Base-by-base conservation (phyloP, 177 flowering plant genomes). In the Tripterygium wilfordii region DNA sequence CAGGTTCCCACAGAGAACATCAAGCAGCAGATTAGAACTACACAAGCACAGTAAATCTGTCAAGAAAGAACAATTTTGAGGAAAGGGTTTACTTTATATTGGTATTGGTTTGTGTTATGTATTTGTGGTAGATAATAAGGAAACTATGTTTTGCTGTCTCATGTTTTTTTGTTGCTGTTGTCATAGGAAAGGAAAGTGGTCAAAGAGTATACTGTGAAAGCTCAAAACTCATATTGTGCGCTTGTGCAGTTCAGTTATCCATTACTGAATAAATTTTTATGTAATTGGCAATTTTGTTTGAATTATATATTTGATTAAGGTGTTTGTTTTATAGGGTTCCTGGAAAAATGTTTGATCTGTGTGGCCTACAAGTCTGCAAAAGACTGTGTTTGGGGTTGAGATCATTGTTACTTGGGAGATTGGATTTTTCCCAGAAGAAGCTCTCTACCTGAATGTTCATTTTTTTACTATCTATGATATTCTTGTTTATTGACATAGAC, bases 51-150 rank as follows among this genome's bases (percentile, higher is more conserved):
- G 31, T 66, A 49, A 62, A 54, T 47, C 40, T 15, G 43, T 43
- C 45, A n/a, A n/a, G n/a, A n/a, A n/a, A n/a, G n/a, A 55, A 57
- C 68, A 67, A 63, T 76, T 76, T 70, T 76, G 81, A 44, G 51
- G 45, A 10, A 47, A 59, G 42, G 49, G 42, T 53, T 49, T 47
- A 31, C 38, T 60, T 67, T 49, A 40, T 49, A 43, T 51, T 49
- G 49, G 38, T 51, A 54, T 57, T 57, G 60, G 49, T 49, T 61
- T 62, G 56, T 61, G 60, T n/a, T 58, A 58, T 69, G 70, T 62
- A 47, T 33, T 56, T 45, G 64, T 53, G 55, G 27, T 60, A 63
- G 62, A 60, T 45, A 71, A 67, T 67, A 67, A 71, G 70, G 37
- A 58, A 53, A n/a, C n/a, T n/a, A 31, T 39, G 17, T 51, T 29